Evolutionary conservation across 768 basidiomycete genomes (phyloP).

Genomic region (Suillus variegatus): DNA sequence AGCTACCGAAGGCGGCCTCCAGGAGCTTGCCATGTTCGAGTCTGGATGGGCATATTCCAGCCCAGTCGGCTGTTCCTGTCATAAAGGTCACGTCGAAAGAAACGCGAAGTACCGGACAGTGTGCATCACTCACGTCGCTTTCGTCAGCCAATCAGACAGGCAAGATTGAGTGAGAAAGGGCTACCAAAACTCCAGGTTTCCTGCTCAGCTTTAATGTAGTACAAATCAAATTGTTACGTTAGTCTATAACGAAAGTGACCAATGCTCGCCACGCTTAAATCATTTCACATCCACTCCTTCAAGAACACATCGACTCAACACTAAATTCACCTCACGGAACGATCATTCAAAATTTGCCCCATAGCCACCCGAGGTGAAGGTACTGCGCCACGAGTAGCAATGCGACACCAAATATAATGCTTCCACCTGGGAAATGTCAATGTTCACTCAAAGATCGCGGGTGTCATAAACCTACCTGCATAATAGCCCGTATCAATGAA

Average conservation of each 20-base stretch:
- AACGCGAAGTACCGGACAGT: not conserved
- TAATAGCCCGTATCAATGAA: constrained; percentile 41
- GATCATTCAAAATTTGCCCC: constrained; percentile 32
- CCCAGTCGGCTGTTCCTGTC: not conserved
- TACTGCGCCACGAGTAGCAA: constrained; percentile 42
- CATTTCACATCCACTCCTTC: not conserved
- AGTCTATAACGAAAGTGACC: not conserved
- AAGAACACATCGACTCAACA: not conserved
- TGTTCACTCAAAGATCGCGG: not conserved
- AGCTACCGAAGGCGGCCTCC: not conserved
- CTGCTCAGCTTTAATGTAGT: not conserved
- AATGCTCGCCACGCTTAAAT: not conserved
- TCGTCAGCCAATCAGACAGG: not conserved
- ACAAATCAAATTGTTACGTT: not conserved
- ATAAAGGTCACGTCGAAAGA: not conserved
- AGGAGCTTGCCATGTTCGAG: not conserved
- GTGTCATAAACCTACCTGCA: constrained; percentile 32
- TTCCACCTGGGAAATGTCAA: constrained; percentile 30
- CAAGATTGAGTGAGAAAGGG: not conserved
- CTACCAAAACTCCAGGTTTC: not conserved
- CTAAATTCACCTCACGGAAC: not conserved
- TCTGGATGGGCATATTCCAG: not conserved
- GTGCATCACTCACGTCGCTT: not conserved
- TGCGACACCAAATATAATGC: constrained; percentile 41
- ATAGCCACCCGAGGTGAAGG: constrained; percentile 39